Evolutionary conservation across 2,329 filamentous ascomycete species (phyloP).

Genomic region (Neocucurbitaria cava): DNA sequence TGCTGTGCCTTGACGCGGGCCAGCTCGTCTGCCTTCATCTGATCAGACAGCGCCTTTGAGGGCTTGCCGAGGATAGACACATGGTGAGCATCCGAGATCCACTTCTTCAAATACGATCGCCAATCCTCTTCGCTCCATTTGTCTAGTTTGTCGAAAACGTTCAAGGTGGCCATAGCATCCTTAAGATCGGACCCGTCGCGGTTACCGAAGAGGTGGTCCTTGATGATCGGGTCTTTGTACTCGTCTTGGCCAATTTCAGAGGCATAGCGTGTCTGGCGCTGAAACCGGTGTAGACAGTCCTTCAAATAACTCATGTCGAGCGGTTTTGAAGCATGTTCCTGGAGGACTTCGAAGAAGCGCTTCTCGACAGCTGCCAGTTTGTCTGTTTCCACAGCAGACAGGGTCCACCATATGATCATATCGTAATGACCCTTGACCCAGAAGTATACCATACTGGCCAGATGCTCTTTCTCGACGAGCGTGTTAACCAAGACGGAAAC

Average conservation of each 20-base stretch:
- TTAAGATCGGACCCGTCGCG: slow-evolving; percentile 71
- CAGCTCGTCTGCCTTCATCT: slow-evolving; percentile 82
- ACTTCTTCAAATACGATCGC: slow-evolving; percentile 80
- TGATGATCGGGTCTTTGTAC: slow-evolving; percentile 85
- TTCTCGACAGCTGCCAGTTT: slow-evolving; percentile 85
- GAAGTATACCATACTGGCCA: slow-evolving; percentile 85
- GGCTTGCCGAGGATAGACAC: slow-evolving; percentile 89
- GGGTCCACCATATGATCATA: slow-evolving; percentile 82
- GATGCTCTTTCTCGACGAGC: slow-evolving; percentile 90
- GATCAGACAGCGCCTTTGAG: slow-evolving; percentile 78
- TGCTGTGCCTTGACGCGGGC: slow-evolving; percentile 80
- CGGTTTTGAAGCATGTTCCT: slow-evolving; percentile 78
- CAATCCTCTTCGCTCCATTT: slow-evolving; percentile 85
- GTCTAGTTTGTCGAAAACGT: slow-evolving; percentile 71
- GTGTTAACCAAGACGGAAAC: slow-evolving; percentile 90
- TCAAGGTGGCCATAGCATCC: slow-evolving; percentile 50
- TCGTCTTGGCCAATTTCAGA: slow-evolving; percentile 82
- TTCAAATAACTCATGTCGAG: slow-evolving; percentile 90
- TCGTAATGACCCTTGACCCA: slow-evolving; percentile 81
- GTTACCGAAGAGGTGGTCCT: slow-evolving; percentile 88
- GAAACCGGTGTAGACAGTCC: slow-evolving; percentile 84
- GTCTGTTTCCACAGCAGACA: slow-evolving; percentile 85
- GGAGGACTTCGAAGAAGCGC: slow-evolving; percentile 82
- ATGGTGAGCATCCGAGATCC: slow-evolving; percentile 85
- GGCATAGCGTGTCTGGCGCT: slow-evolving; percentile 80